These are phyloP conservation scores for Aschersonia sp. DNA, from an alignment of 2,329 filamentous ascomycete genomes.

Conservation along the genomic window DNA sequence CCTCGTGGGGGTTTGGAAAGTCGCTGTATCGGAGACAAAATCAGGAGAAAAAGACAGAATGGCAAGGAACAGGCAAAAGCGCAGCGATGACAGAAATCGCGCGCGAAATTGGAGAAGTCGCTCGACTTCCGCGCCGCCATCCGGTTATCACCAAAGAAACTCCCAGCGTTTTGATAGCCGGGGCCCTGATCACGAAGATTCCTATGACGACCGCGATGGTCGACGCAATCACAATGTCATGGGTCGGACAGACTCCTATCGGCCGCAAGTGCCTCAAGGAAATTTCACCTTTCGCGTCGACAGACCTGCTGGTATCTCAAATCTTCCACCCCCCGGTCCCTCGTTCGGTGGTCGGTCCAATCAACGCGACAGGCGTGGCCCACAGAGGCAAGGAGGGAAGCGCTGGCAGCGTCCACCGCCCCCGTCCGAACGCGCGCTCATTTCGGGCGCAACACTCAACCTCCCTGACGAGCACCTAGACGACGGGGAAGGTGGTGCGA, in stretches of 20 bases:
- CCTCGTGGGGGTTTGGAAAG: no score
- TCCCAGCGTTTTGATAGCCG: constrained; percentile 14
- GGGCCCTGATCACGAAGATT: constrained; percentile 12
- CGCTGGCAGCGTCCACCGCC: constrained; percentile 23
- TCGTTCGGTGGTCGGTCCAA: constrained; percentile 4
- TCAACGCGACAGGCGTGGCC: constrained; percentile 13
- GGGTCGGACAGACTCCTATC: constrained; percentile 13
- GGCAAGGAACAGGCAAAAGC: constrained; percentile 3
- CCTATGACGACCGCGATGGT: constrained; percentile 9
- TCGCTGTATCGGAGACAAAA: no score
- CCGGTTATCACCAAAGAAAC: constrained; percentile 6
- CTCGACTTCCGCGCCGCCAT: constrained; percentile 3
- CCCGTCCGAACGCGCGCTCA: constrained; percentile 33
- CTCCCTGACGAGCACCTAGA: constrained; percentile 31
- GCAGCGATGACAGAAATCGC: constrained; percentile 4
- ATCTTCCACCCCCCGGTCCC: constrained; percentile 11
- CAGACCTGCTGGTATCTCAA: constrained; percentile 32
- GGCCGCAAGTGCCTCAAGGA: constrained; percentile 21
- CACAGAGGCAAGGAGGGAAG: constrained; percentile 11
- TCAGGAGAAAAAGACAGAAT: neutral
- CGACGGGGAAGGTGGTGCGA: constrained; percentile 28
- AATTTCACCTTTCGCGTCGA: constrained; percentile 43
- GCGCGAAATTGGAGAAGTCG: constrained; percentile 3
- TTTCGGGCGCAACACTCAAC: constrained; percentile 26
- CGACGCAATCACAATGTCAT: constrained; percentile 8